These are phyloP conservation scores for Thermothielavioides terrestris DNA, from an alignment of 495 filamentous ascomycete genomes.

Conservation along the genomic window DNA sequence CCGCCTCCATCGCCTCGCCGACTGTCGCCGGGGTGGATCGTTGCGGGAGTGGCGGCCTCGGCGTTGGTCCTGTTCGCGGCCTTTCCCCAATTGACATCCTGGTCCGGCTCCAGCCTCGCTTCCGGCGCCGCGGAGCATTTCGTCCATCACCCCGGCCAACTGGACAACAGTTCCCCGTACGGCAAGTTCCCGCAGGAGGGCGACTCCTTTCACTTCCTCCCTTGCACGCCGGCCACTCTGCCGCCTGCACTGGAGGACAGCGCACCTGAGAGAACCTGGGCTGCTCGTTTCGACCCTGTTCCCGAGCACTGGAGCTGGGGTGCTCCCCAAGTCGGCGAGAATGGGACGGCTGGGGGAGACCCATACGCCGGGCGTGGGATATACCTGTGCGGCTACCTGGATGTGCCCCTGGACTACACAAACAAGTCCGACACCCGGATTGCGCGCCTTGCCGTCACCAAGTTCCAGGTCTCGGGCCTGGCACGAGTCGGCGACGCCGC, in stretches of 20 bases:
- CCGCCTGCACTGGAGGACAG: conserved; percentile 31
- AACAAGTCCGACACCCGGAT: conserved; percentile 35
- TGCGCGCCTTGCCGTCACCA: conserved; percentile 37
- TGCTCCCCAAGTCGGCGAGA: conserved; percentile 2
- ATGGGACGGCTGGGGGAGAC: conserved; percentile 3
- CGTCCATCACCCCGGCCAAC: not conserved
- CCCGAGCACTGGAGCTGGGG: conserved; percentile 39
- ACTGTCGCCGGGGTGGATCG: conserved; percentile 3
- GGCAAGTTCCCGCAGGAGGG: conserved; percentile 30
- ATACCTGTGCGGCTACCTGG: conserved; percentile 39
- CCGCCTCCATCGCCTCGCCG: not conserved
- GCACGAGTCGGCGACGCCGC: conserved; percentile 12
- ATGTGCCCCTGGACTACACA: conserved; percentile 40
- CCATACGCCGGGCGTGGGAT: conserved; percentile 34
- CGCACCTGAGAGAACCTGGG: conserved; percentile 27
- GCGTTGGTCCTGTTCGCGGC: conserved; percentile 2
- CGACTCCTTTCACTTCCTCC: conserved; percentile 36
- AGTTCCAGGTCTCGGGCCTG: conserved; percentile 38
- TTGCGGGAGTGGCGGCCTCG: conserved; percentile 1
- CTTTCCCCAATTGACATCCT: not conserved
- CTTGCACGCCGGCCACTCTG: conserved; percentile 33
- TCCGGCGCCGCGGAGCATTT: not conserved
- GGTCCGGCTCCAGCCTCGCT: not conserved
- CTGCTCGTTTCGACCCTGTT: conserved; percentile 33
- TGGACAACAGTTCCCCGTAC: conserved; percentile 16